These are phyloP conservation scores for Fusarium caatingaense DNA, from an alignment of 2,329 filamentous ascomycete species.

Conservation along the genomic window DNA sequence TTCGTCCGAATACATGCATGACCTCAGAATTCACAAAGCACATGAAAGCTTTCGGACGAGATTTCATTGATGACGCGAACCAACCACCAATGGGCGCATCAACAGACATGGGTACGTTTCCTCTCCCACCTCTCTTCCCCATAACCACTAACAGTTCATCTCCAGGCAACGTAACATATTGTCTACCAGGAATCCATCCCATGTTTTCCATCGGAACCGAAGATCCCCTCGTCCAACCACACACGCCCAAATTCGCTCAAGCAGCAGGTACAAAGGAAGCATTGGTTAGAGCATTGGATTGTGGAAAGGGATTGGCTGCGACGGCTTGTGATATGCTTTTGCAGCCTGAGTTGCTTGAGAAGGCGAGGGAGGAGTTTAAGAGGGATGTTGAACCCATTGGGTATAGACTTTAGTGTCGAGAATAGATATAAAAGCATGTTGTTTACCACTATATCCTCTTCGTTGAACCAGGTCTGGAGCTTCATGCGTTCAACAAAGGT, in stretches of 20 bases:
- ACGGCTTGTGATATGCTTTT: constrained; percentile 32
- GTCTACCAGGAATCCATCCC: constrained; percentile 39
- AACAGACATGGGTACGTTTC: constrained; percentile 43
- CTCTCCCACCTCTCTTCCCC: no score
- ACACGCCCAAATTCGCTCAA: constrained; percentile 32
- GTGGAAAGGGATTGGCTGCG: constrained; percentile 38
- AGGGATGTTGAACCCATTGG: constrained; percentile 13
- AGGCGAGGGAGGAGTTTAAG: constrained; percentile 30
- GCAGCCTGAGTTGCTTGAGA: background rate
- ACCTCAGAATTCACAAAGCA: constrained; percentile 30
- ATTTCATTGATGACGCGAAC: constrained; percentile 16
- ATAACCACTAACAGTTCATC: no score
- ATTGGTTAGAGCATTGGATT: constrained; percentile 31
- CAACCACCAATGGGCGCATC: constrained; percentile 39
- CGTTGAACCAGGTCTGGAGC: no score
- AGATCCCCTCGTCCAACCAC: constrained; percentile 34
- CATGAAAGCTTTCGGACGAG: constrained; percentile 35
- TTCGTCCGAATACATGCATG: constrained; percentile 33
- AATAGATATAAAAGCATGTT: background rate
- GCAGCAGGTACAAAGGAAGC: constrained; percentile 35
- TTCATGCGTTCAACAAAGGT: no score
- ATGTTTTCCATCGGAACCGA: constrained; percentile 39
- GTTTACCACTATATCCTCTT: no score
- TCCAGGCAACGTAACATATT: constrained; percentile 40
- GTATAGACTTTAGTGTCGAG: constrained; percentile 8